Evolutionary conservation across 106 monocot genomes (phyloP).

Genomic region (Dendrobium huoshanense): DNA sequence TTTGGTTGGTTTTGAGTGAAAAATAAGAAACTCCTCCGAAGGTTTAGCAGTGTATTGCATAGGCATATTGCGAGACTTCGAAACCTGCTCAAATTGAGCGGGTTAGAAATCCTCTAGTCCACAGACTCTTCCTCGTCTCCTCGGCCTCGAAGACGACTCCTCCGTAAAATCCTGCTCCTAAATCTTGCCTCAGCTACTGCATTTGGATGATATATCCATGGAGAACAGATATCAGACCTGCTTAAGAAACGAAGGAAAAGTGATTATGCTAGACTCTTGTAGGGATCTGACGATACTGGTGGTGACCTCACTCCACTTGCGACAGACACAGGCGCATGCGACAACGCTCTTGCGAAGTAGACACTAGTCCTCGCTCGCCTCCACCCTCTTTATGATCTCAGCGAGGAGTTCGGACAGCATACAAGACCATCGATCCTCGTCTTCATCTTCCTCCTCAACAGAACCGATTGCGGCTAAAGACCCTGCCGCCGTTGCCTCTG

Average conservation of each 20-base stretch:
- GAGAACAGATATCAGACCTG: constrained; percentile 26
- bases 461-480: too few relatives aligned
- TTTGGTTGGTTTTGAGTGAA: too few relatives aligned
- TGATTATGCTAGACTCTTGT: constrained; percentile 51
- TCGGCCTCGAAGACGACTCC: too few relatives aligned
- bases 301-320: constrained; percentile 68
- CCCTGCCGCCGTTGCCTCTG: background rate
- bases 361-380: constrained; percentile 61
- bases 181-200: too few relatives aligned
- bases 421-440: constrained; percentile 58
- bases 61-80: too few relatives aligned
- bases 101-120: too few relatives aligned
- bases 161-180: too few relatives aligned
- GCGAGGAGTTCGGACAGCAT: constrained; percentile 73
- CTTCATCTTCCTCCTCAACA: constrained; percentile 13
- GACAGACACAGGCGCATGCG: constrained; percentile 65
- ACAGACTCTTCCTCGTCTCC: too few relatives aligned
- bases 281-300: constrained; percentile 45
- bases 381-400: constrained; percentile 53
- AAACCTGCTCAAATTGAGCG: too few relatives aligned
- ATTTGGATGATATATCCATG: background rate
- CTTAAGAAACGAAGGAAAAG: constrained; percentile 86
- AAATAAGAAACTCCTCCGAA: too few relatives aligned
- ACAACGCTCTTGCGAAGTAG: constrained; percentile 68
- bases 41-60: too few relatives aligned